These are phyloP conservation scores for Cyclospora cayetanensis DNA, from an alignment of 169 alveolate genomes.

Conservation along the genomic window DNA sequence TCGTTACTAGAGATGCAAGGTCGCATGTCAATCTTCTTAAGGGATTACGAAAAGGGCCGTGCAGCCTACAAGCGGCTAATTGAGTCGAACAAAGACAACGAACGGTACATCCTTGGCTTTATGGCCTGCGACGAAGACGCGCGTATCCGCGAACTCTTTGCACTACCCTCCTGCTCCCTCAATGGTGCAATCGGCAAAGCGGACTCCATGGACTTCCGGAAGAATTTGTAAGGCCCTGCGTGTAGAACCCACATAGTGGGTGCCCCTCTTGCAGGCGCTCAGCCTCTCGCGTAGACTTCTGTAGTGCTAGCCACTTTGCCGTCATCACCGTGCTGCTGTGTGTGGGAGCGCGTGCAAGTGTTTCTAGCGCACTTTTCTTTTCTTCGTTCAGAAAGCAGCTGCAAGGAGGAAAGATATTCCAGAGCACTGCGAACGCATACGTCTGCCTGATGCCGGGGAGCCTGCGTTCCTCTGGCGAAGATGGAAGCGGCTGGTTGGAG, in stretches of 20 bases:
- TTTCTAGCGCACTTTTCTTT: background rate
- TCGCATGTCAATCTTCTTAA: slow-evolving; percentile 7
- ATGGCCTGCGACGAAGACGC: slow-evolving; percentile 43
- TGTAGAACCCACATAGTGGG: no score
- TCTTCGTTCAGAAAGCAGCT: background rate
- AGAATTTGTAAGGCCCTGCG: background rate
- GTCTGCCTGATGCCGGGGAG: slow-evolving; percentile 35
- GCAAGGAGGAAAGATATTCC: background rate
- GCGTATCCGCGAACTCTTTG: background rate
- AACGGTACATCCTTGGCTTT: slow-evolving; percentile 10
- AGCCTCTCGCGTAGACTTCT: no score
- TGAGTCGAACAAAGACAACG: slow-evolving; percentile 30
- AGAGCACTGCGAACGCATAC: background rate
- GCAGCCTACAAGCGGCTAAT: background rate
- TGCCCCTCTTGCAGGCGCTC: no score
- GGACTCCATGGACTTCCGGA: background rate
- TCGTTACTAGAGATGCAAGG: slow-evolving; percentile 31
- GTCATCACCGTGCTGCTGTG: background rate
- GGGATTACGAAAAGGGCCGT: slow-evolving; percentile 1
- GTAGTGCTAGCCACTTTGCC: no score
- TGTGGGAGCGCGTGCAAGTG: background rate
- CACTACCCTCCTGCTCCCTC: background rate
- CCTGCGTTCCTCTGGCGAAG: slow-evolving; percentile 63
- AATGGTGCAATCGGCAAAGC: slow-evolving; percentile 8
- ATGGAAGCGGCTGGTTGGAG: slow-evolving; percentile 54